These are phyloP conservation scores for Ogataea haglerorum DNA, from an alignment of 805 yeast genomes.

Conservation along the genomic window DNA sequence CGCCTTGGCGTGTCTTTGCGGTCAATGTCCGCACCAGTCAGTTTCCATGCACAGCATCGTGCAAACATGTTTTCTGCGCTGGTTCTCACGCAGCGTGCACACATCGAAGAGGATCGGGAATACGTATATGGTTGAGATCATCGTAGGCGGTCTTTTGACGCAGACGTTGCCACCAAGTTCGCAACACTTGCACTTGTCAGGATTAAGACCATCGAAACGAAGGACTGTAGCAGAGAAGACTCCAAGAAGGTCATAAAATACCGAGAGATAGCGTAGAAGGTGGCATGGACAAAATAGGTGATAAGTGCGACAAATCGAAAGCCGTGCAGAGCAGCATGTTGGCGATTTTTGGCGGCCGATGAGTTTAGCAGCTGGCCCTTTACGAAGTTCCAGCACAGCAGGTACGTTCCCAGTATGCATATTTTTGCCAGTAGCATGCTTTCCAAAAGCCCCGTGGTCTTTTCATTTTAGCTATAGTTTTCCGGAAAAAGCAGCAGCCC, in stretches of 20 bases:
- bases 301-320: conserved; percentile 36
- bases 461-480: conserved; percentile 45
- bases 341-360: conserved; percentile 44
- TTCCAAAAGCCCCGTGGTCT: conserved; percentile 48
- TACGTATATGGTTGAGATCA: conserved; percentile 30
- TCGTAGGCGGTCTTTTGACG: conserved; percentile 26
- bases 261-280: conserved; percentile 44
- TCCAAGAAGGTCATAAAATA: too few relatives aligned
- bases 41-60: conserved; percentile 14
- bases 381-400: conserved; percentile 41
- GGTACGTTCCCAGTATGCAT: conserved; percentile 38
- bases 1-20: background rate
- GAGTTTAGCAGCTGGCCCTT: conserved; percentile 44
- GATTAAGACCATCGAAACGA: conserved; percentile 16
- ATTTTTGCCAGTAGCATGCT: conserved; percentile 42
- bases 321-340: conserved; percentile 31
- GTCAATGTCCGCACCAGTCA: background rate
- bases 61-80: conserved; percentile 1
- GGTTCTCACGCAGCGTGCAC: conserved; percentile 18
- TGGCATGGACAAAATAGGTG: conserved; percentile 42
- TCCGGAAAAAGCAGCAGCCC: conserved; percentile 50
- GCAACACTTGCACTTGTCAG: conserved; percentile 28
- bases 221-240: conserved; percentile 16
- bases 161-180: conserved; percentile 25
- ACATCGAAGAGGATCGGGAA: conserved; percentile 22